Conservation (phyloP, 2,329 filamentous ascomycete genomes). For the Sphaerostilbella broomeana region DNA sequence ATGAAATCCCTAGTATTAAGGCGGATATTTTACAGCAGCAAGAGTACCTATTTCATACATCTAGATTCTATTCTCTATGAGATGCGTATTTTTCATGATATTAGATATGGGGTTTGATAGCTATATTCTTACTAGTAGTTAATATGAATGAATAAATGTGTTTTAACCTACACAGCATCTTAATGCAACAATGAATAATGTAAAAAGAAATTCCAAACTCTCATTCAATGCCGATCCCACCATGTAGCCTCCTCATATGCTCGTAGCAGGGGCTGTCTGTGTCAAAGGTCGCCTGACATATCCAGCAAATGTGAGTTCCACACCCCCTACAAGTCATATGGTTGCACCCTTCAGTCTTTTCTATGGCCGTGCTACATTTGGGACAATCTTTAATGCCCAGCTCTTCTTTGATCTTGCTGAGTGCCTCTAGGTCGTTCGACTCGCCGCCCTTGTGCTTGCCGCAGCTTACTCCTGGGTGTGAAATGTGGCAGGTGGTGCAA, state of each 20-base stretch:
- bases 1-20: no score
- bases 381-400: constrained; percentile 37
- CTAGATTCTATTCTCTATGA: no score
- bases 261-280: not conserved
- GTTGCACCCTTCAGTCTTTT: constrained; percentile 40
- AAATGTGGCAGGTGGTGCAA: constrained; percentile 30
- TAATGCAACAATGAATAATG: no score
- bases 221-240: not conserved
- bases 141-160: no score
- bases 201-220: no score
- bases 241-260: constrained; percentile 6
- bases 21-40: no score
- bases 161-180: no score
- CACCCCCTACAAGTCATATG: constrained; percentile 39
- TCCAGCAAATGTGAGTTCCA: constrained; percentile 41
- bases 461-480: constrained; percentile 30
- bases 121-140: no score
- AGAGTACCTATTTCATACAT: no score
- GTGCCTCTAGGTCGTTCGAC: constrained; percentile 21
- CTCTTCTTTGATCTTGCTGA: constrained; percentile 26
- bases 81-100: no score
- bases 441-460: constrained; percentile 24
- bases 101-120: no score
- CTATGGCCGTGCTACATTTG: constrained; percentile 32
- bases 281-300: constrained; percentile 28